Conservation (phyloP, 2,329 filamentous ascomycete species). For the Xylariaceae sp. region DNA sequence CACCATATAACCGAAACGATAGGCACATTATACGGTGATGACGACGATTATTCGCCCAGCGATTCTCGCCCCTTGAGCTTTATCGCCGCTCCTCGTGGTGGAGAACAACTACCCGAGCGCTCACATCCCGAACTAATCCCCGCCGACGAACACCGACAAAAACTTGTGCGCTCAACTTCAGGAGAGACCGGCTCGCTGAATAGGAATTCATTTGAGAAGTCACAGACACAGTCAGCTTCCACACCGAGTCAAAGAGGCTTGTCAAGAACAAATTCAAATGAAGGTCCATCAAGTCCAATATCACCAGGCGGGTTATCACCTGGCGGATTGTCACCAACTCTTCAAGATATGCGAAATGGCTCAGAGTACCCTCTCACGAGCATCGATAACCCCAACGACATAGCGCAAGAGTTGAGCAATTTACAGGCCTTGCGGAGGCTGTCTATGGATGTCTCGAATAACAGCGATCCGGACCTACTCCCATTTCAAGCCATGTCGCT, state of each 20-base stretch:
- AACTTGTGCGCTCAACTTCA: slow-evolving; percentile 43
- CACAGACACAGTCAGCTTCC: slow-evolving; percentile 39
- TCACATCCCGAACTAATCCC: slow-evolving; percentile 29
- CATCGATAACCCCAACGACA: slow-evolving; percentile 82
- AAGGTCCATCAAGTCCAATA: slow-evolving; percentile 29
- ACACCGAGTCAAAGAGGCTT: slow-evolving; percentile 38
- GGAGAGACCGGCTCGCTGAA: slow-evolving; percentile 30
- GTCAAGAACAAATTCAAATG: slow-evolving; percentile 33
- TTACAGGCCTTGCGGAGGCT: slow-evolving; percentile 84
- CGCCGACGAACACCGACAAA: slow-evolving; percentile 38
- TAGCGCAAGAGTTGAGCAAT: slow-evolving; percentile 89
- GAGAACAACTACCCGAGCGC: slow-evolving; percentile 44
- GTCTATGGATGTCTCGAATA: slow-evolving; percentile 87
- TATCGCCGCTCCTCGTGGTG: slow-evolving; percentile 55
- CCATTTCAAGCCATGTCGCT: slow-evolving; percentile 62
- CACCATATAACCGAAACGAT: slow-evolving; percentile 95
- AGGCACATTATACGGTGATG: slow-evolving; percentile 82
- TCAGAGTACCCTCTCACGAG: slow-evolving; percentile 82
- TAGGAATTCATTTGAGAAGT: slow-evolving; percentile 38
- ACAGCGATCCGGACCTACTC: slow-evolving; percentile 69
- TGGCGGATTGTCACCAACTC: slow-evolving; percentile 46
- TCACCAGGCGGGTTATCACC: slow-evolving; percentile 34
- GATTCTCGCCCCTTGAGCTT: slow-evolving; percentile 69
- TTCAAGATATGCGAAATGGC: slow-evolving; percentile 54
- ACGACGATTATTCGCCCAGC: slow-evolving; percentile 52